These are phyloP conservation scores for Pleurotus sapidus DNA, from an alignment of 768 basidiomycete species.

Conservation along the genomic window DNA sequence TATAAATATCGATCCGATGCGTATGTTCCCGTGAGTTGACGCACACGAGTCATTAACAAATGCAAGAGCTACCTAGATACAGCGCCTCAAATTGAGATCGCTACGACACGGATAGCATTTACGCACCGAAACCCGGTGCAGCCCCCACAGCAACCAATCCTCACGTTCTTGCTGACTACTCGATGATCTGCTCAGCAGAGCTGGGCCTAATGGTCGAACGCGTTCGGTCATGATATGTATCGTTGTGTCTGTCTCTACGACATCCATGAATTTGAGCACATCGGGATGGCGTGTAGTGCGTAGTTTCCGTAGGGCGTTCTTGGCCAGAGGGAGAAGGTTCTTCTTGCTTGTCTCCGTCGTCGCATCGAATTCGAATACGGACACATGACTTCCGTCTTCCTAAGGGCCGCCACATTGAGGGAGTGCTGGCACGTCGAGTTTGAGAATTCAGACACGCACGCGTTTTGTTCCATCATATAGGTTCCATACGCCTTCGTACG, in stretches of 20 bases:
- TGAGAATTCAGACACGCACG: slow-evolving; percentile 39
- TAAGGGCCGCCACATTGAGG: slow-evolving; percentile 28
- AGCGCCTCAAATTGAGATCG: slow-evolving; percentile 9
- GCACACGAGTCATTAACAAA: slow-evolving; percentile 85
- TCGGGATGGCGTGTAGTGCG: slow-evolving; percentile 94
- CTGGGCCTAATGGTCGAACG: slow-evolving; percentile 68
- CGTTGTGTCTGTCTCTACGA: slow-evolving; percentile 81
- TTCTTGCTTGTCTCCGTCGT: slow-evolving; percentile 50
- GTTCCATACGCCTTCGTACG: slow-evolving; percentile 75
- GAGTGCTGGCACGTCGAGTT: background rate
- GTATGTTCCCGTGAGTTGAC: slow-evolving; percentile 82
- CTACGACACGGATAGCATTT: background rate
- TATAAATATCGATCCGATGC: slow-evolving; percentile 78
- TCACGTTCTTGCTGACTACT: slow-evolving; percentile 66
- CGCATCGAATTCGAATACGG: slow-evolving; percentile 90
- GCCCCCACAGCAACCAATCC: slow-evolving; percentile 92
- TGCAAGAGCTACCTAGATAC: slow-evolving; percentile 71
- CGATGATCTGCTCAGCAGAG: slow-evolving; percentile 59
- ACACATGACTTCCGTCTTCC: slow-evolving; percentile 87
- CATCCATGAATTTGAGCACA: slow-evolving; percentile 93
- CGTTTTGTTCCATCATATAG: slow-evolving; percentile 88
- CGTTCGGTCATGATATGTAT: slow-evolving; percentile 96
- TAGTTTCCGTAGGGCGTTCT: slow-evolving; percentile 87
- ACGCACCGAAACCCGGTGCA: slow-evolving; percentile 85
- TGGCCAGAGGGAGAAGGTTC: slow-evolving; percentile 70